Conservation (phyloP, 176 grass and related monocot genomes). For the Pontederia crassipes region DNA sequence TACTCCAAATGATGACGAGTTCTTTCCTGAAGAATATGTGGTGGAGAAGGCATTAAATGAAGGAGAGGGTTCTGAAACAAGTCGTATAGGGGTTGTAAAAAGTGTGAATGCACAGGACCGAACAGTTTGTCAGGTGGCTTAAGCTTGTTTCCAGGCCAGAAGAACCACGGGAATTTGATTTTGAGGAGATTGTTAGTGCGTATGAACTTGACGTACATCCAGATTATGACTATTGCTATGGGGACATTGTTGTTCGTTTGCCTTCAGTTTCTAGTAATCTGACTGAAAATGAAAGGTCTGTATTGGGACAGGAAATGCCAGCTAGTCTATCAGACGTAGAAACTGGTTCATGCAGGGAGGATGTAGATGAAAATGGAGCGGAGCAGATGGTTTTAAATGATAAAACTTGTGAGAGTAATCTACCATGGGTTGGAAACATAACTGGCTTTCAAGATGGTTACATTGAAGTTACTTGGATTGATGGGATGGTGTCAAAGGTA, state of each 20-base stretch:
- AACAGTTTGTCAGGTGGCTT: constrained; percentile 69
- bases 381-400: constrained; percentile 21
- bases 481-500: constrained; percentile 65
- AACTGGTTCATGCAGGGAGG: constrained; percentile 21
- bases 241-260: constrained; percentile 64
- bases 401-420: constrained; percentile 26
- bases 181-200: constrained; percentile 58
- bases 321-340: constrained; percentile 14
- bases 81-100: constrained; percentile 52
- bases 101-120: constrained; percentile 67
- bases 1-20: constrained; percentile 75
- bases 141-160: constrained; percentile 32
- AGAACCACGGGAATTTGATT: constrained; percentile 41
- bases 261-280: constrained; percentile 38
- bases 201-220: constrained; percentile 81
- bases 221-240: constrained; percentile 88
- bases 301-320: constrained; percentile 34
- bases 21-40: constrained; percentile 81
- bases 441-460: constrained; percentile 49
- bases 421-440: constrained; percentile 83
- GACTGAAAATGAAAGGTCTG: constrained; percentile 21
- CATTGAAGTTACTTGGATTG: constrained; percentile 74
- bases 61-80: constrained; percentile 44
- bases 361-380: constrained; percentile 21
- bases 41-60: constrained; percentile 69